Evolutionary conservation across 2,329 filamentous ascomycete genomes (phyloP).

Genomic region (Ophiostoma triangulosporum): DNA sequence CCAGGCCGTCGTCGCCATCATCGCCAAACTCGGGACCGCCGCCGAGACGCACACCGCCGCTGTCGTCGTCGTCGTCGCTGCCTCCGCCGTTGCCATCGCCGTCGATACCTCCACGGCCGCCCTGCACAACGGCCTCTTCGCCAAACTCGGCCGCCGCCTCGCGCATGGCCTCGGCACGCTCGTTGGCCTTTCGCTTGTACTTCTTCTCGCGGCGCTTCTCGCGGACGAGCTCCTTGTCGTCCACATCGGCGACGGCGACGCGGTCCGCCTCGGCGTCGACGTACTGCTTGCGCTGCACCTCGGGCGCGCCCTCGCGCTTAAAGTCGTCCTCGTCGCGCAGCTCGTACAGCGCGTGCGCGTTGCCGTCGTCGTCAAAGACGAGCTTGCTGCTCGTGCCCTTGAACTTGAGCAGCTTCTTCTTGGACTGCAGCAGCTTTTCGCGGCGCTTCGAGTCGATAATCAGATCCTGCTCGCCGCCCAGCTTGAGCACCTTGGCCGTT

Average conservation of each 20-base stretch:
- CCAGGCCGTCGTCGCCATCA: slow-evolving; percentile 41
- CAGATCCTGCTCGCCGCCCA: slow-evolving; percentile 52
- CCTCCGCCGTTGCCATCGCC: background rate
- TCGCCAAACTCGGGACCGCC: slow-evolving; percentile 21
- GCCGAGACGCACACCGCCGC: slow-evolving; percentile 19
- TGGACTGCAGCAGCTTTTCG: slow-evolving; percentile 88
- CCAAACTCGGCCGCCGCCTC: slow-evolving; percentile 6
- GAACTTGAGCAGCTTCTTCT: slow-evolving; percentile 86
- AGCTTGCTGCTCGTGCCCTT: slow-evolving; percentile 77
- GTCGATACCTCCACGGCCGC: slow-evolving; percentile 25
- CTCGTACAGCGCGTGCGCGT: slow-evolving; percentile 74
- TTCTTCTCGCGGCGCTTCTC: slow-evolving; percentile 66
- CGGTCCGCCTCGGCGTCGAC: slow-evolving; percentile 60
- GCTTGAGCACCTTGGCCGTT: slow-evolving; percentile 46
- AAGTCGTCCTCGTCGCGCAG: slow-evolving; percentile 78
- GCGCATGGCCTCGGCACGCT: slow-evolving; percentile 30
- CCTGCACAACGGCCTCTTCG: slow-evolving; percentile 23
- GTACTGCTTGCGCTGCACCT: slow-evolving; percentile 64
- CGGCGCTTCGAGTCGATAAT: slow-evolving; percentile 88
- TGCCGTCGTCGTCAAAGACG: slow-evolving; percentile 85
- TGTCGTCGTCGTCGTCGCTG: slow-evolving; percentile 19
- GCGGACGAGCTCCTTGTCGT: slow-evolving; percentile 70
- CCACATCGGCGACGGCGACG: slow-evolving; percentile 61
- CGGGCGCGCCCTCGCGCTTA: slow-evolving; percentile 57
- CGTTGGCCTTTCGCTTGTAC: slow-evolving; percentile 57